phyloP scores from a whole-genome alignment of 192 early-diverging fungal genomes.

The Rhizoclosmatium globosum region DNA sequence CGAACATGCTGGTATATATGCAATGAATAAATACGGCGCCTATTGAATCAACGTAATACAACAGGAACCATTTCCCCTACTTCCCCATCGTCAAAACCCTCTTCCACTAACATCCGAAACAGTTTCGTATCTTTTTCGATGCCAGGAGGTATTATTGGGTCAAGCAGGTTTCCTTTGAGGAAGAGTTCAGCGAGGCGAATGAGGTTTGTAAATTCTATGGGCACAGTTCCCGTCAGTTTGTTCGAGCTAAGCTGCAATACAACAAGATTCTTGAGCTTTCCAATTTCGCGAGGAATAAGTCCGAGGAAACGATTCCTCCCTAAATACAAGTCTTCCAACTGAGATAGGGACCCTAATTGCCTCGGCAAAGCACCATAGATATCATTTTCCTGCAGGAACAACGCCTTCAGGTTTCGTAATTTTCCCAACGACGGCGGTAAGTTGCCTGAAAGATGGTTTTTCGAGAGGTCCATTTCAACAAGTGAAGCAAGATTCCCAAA shows the following conservation, averaged over 20 bases:
- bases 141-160: not conserved
- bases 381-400: conserved; percentile 9
- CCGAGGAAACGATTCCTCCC: not conserved
- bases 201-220: not conserved
- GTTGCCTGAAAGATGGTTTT: not conserved
- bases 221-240: conserved; percentile 2
- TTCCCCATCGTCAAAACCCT: too few species aligned
- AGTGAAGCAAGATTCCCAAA: not conserved
- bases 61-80: too few species aligned
- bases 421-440: not conserved
- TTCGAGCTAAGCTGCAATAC: conserved; percentile 9
- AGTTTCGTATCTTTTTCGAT: too few species aligned
- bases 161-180: not conserved
- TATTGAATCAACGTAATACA: too few species aligned
- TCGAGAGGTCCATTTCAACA: not conserved
- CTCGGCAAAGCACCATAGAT: not conserved
- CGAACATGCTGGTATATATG: too few species aligned
- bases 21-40: too few species aligned
- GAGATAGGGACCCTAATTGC: not conserved
- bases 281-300: conserved; percentile 4
- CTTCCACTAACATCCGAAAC: too few species aligned
- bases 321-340: not conserved
- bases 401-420: not conserved
- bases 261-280: not conserved
- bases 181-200: not conserved